These are phyloP conservation scores for Daldinia eschscholtzii DNA, from an alignment of 2,329 filamentous ascomycete genomes.

Conservation along the genomic window DNA sequence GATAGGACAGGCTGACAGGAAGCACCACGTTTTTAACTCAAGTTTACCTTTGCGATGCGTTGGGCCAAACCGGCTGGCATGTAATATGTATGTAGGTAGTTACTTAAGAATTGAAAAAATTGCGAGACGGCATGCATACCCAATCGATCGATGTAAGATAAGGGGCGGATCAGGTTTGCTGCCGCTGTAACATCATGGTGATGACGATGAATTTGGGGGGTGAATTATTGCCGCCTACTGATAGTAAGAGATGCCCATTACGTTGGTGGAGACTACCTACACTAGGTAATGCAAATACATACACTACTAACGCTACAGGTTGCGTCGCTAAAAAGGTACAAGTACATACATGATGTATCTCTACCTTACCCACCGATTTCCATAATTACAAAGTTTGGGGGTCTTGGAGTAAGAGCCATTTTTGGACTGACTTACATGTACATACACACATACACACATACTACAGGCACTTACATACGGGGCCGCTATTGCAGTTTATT, in stretches of 20 bases:
- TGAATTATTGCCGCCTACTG: slow-evolving; percentile 8
- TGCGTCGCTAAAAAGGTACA: not conserved
- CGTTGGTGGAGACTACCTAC: slow-evolving; percentile 25
- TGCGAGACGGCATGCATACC: slow-evolving; percentile 6
- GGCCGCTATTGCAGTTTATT: not conserved
- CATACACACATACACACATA: not conserved
- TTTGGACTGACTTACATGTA: slow-evolving; percentile 31
- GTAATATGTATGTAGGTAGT: not conserved
- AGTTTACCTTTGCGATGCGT: not conserved
- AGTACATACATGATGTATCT: slow-evolving; percentile 10
- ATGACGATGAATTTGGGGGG: slow-evolving; percentile 12
- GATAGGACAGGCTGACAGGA: not conserved
- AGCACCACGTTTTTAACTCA: not conserved
- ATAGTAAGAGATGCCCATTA: slow-evolving; percentile 11
- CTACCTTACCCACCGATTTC: slow-evolving; percentile 39
- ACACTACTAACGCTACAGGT: no score
- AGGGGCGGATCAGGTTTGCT: slow-evolving; percentile 7
- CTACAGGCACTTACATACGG: not conserved
- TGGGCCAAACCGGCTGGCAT: not conserved
- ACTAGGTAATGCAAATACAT: slow-evolving; percentile 7
- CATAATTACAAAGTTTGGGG: slow-evolving; percentile 5
- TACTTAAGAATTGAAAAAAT: slow-evolving; percentile 3
- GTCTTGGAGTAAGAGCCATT: slow-evolving; percentile 38
- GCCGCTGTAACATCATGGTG: slow-evolving; percentile 7
- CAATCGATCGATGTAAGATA: slow-evolving; percentile 13